These are phyloP conservation scores for Chernovozyma aurita DNA, from an alignment of 1,139 yeast genomes.

Conservation along the genomic window DNA sequence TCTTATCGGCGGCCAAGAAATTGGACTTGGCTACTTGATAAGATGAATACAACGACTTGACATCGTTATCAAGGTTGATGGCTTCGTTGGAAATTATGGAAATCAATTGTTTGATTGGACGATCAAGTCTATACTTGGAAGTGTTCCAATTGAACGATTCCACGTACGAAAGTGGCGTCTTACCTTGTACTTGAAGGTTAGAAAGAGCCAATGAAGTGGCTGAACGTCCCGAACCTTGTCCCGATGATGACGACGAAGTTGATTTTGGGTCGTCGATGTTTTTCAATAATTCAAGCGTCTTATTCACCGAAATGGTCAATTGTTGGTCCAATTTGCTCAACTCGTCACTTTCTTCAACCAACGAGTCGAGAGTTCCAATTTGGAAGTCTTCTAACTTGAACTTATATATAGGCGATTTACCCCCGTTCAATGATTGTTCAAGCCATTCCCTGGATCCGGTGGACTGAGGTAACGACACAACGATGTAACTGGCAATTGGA, in stretches of 20 bases:
- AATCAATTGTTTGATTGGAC: slow-evolving; percentile 73
- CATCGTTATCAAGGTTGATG: slow-evolving; percentile 75
- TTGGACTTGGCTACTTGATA: slow-evolving; percentile 83
- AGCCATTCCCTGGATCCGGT: slow-evolving; percentile 42
- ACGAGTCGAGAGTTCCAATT: slow-evolving; percentile 89
- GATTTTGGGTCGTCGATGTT: background rate
- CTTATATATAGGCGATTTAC: slow-evolving; percentile 35
- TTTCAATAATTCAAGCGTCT: slow-evolving; percentile 70
- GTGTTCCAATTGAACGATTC: slow-evolving; percentile 83
- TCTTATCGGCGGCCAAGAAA: slow-evolving; percentile 83
- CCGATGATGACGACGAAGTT: background rate
- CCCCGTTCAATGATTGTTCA: slow-evolving; percentile 40
- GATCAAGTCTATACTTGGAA: slow-evolving; percentile 80
- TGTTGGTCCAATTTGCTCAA: slow-evolving; percentile 75
- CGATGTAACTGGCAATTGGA: slow-evolving; percentile 38
- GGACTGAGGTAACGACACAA: slow-evolving; percentile 52
- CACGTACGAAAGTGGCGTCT: slow-evolving; percentile 55
- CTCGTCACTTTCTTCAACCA: slow-evolving; percentile 89
- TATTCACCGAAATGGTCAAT: slow-evolving; percentile 61
- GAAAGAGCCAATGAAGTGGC: too few species aligned
- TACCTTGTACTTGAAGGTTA: slow-evolving; percentile 34
- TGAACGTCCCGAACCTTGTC: slow-evolving; percentile 1
- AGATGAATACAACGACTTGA: slow-evolving; percentile 61
- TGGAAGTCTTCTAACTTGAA: slow-evolving; percentile 82
- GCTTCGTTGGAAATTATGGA: slow-evolving; percentile 72